Conservation (phyloP, 495 filamentous ascomycete species). For the Penicillium canescens region DNA sequence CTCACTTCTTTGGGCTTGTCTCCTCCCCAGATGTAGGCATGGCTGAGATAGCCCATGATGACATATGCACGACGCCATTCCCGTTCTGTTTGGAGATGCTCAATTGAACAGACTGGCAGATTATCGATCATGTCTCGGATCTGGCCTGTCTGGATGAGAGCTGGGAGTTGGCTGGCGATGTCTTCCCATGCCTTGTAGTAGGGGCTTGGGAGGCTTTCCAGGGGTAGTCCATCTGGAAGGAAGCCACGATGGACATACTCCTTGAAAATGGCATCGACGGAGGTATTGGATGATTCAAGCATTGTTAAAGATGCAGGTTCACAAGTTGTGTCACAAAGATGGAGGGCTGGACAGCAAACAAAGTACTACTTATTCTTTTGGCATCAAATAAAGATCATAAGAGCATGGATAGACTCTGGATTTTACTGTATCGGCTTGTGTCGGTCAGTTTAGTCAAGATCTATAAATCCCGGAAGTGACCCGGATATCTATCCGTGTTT, state of each 20-base stretch:
- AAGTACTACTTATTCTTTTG: not conserved
- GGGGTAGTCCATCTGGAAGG: conserved; percentile 74
- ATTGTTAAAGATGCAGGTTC: conserved; percentile 45
- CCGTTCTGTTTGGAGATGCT: conserved; percentile 68
- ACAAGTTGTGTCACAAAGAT: not conserved
- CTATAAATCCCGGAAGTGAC: conserved; percentile 24
- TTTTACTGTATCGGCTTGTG: conserved; percentile 14
- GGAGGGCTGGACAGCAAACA: not conserved
- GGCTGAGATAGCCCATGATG: conserved; percentile 80
- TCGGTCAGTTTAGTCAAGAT: conserved; percentile 14
- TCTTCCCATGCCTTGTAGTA: conserved; percentile 93
- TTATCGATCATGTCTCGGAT: conserved; percentile 71
- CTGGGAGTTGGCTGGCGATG: conserved; percentile 73
- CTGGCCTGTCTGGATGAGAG: conserved; percentile 70
- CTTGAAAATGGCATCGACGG: conserved; percentile 53
- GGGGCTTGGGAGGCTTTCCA: conserved; percentile 70
- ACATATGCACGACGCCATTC: conserved; percentile 93
- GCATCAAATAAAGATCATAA: not conserved
- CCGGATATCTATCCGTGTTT: conserved; percentile 25
- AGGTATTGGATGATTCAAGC: conserved; percentile 69
- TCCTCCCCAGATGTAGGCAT: conserved; percentile 95
- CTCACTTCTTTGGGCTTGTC: conserved; percentile 73
- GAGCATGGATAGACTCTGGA: too few relatives aligned
- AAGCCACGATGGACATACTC: conserved; percentile 80
- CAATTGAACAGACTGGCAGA: conserved; percentile 76